A percentile compares a stretch with the other conserved stretches of the same genome.
phyloP scores from a whole-genome alignment of 73 alveolate species.

The Effrenium voratum region DNA sequence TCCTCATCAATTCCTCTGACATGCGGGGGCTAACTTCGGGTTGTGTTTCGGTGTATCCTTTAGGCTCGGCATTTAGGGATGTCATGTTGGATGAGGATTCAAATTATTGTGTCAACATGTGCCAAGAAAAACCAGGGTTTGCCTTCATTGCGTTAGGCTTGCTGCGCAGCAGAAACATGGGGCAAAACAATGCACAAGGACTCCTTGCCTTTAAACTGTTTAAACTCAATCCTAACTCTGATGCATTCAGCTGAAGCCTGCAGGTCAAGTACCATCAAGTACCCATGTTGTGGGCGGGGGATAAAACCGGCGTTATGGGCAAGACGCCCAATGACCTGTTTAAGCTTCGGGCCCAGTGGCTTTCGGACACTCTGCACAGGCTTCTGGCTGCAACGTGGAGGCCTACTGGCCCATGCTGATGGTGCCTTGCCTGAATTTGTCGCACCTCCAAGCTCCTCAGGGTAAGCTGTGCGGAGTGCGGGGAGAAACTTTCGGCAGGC shows the following conservation, averaged over 20 bases:
- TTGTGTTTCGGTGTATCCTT: neutral
- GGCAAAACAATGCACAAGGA: too few species aligned
- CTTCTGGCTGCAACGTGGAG: conserved; percentile 83
- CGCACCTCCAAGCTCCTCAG: neutral
- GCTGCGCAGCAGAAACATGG: too few species aligned
- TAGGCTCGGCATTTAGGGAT: neutral
- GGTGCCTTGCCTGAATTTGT: neutral
- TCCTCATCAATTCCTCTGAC: too few species aligned
- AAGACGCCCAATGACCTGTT: neutral
- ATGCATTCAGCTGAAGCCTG: neutral
- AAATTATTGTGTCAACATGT: neutral
- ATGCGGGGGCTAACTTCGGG: too few species aligned
- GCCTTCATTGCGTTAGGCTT: too few species aligned
- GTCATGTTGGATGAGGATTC: neutral
- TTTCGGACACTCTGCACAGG: conserved; percentile 88
- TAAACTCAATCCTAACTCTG: too few species aligned
- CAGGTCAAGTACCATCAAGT: neutral
- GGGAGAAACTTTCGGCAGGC: neutral
- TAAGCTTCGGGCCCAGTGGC: too few species aligned
- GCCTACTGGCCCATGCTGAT: conserved; percentile 85
- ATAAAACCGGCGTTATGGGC: neutral
- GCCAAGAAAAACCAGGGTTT: neutral
- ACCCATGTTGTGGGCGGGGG: neutral
- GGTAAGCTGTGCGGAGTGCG: neutral
- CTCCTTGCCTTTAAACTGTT: too few species aligned